Evolutionary conservation across 2,329 filamentous ascomycete species (phyloP).

Genomic region (Alternaria sp.): DNA sequence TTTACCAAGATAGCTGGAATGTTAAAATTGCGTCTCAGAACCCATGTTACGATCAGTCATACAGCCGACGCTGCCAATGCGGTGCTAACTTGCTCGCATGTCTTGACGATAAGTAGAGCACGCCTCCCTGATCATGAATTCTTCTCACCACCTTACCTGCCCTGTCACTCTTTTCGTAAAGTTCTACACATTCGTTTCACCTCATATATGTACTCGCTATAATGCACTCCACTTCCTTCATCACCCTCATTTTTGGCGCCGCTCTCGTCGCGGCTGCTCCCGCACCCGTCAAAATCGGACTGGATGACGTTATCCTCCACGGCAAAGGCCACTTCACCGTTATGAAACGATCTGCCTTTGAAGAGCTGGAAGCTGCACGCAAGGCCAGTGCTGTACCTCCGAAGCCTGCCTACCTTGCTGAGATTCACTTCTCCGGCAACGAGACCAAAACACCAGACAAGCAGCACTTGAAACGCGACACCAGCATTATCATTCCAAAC

Average conservation of each 20-base stretch:
- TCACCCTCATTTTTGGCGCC: conserved; percentile 22
- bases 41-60: not conserved
- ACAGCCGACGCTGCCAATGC: not conserved
- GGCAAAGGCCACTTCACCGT: conserved; percentile 28
- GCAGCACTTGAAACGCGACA: conserved; percentile 19
- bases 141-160: not conserved
- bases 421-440: conserved; percentile 16
- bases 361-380: conserved; percentile 21
- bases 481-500: conserved; percentile 26
- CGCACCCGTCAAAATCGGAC: conserved; percentile 19
- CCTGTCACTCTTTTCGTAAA: not conserved
- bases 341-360: conserved; percentile 33
- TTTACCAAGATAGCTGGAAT: not conserved
- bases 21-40: not conserved
- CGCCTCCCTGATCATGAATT: not conserved
- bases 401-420: conserved; percentile 25
- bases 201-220: not conserved
- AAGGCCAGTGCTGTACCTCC: conserved; percentile 22
- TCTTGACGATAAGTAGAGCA: not conserved
- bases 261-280: conserved; percentile 24
- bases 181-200: conserved; percentile 7
- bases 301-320: conserved; percentile 37
- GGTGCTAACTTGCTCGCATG: not conserved
- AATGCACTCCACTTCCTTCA: conserved; percentile 28
- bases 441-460: not conserved